Base-by-base conservation (phyloP, 306 rosid genomes). In the Morella rubra region DNA sequence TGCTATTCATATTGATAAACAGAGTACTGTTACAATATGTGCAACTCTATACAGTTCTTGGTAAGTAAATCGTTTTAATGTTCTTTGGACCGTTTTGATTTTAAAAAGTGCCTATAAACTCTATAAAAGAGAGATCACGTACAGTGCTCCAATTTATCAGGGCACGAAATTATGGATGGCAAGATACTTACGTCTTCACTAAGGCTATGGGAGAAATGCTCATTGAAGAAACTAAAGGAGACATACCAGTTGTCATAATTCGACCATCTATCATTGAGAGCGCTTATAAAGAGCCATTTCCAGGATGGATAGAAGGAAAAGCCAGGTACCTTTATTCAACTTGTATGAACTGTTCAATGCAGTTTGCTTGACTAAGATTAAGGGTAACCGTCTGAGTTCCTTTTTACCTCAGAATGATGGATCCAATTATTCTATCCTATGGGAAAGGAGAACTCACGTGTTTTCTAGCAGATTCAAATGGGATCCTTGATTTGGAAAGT, bases 131-230 rank as follows among this genome's bases (percentile, higher is more conserved):
- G 32, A 27, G 32, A 27, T 27, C 2, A 27, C 32, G 32, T 0
- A 1, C 32, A 27, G 2, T 27, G 1, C 1, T 27, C 32, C 32
- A 27, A 27, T 27, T 47, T 41, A 16, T 37, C 61, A 86, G 90
- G 79, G 90, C 90, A 0, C 79, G 82, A n/a, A 55, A 24, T 18
- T 73, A 75, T 32, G 90, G 92, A 84, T 88, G 88, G 89, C 88
- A 86, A 86, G 85, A 84, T 69, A 84, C 86, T 0, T 88, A 78
- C 15, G 85, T 77, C 49, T 86, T 88, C 72, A 88, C 92, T 13
- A 86, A 88, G 69, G 89, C 91, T 37, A 88, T 85, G 91, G 91
- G 91, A 12, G 91, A 88, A 59, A 84, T 86, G 92, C 24, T 82
- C 74, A 73, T 86, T 1, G 81, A 82, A 52, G 60, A 49, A 2